Base-by-base conservation (phyloP, 1,284 basidiomycete genomes). In the Fistulinella staudtii region DNA sequence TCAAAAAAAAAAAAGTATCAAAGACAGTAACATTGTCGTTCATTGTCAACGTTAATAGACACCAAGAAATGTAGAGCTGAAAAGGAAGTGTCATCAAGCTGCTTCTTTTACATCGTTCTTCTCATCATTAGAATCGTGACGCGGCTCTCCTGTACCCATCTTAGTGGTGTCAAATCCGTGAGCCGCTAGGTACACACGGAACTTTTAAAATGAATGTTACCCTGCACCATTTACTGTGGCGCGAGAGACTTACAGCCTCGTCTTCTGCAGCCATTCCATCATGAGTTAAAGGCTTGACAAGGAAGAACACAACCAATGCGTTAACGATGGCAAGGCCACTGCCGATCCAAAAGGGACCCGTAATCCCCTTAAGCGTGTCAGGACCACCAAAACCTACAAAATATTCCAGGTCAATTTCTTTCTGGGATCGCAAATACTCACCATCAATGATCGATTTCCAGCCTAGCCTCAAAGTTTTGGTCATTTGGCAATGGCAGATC, bases 191-290 rank as follows among this genome's bases (percentile, higher is more conserved):
- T 92, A 92, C 54, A 75, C 75, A 48, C 88, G 85, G 79, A 93
- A 93, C 77, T 85, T 43, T 28, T 20, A 4, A 34, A 35, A 8
- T 27, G 24, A 28, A 38, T 27, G 20, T 50, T 39, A 47, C 1
- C 9, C 28, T 17, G 38, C 14, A 10, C 5, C 18, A 8, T 24
- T 18, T 10, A 20, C 14, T 11, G 28, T 8, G 18, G 22, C 14
- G 24, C 10, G 17, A 23, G 17, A 24, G 15, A 46, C 57, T 9
- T 49, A 64, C 57, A 14, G 49, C 61, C 30, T 60, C 67, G 65
- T 94, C 90, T 66, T 93, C 90, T 36, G 77, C 72, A 18, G 67
- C 67, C 88, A 94, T 93, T 31, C 85, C 83, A 53, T 95, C 89
- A 24, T 80, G 76, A 15, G 72, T 71, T 45, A 94, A 75, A 33